These are phyloP conservation scores for Debaryomyces tyrocola DNA, from an alignment of 805 yeast genomes.

Conservation along the genomic window DNA sequence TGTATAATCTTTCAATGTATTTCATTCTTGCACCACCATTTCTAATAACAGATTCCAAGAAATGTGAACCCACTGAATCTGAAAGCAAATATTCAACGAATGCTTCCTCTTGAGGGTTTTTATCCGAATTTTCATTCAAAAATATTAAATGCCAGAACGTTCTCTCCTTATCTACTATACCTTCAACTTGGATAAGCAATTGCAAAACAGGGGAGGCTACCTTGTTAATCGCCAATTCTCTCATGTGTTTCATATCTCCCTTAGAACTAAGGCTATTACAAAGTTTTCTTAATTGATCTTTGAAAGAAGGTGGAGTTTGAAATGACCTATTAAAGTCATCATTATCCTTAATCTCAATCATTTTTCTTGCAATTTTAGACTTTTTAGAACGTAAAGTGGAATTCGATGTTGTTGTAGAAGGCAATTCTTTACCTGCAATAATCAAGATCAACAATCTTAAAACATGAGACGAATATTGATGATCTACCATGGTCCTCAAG, in stretches of 20 bases:
- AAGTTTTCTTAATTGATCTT: conserved; percentile 54
- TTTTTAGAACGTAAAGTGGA: conserved; percentile 79
- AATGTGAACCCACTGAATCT: conserved; percentile 92
- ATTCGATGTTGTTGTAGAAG: conserved; percentile 66
- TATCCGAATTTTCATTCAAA: conserved; percentile 46
- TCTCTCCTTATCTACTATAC: conserved; percentile 73
- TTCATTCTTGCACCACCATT: conserved; percentile 61
- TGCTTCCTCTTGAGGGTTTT: conserved; percentile 65
- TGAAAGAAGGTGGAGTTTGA: conserved; percentile 70
- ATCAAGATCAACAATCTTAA: conserved; percentile 70
- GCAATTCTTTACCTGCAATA: conserved; percentile 74
- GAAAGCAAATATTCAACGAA: conserved; percentile 81
- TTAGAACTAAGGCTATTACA: conserved; percentile 39
- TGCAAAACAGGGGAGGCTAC: conserved; percentile 88
- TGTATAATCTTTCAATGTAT: conserved; percentile 69
- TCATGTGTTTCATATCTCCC: conserved; percentile 41
- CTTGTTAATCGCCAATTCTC: conserved; percentile 76
- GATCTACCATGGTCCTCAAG: conserved; percentile 57
- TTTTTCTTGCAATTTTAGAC: conserved; percentile 86
- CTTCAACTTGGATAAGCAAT: conserved; percentile 75
- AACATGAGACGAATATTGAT: conserved; percentile 88
- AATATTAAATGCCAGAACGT: conserved; percentile 68
- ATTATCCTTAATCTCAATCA: conserved; percentile 83
- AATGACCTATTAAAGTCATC: conserved; percentile 67
- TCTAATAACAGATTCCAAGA: conserved; percentile 70